A percentile compares a stretch with the other conserved stretches of the same genome.
Conservation (phyloP, 305 asterid genomes). For the Fraxinus sp. region DNA sequence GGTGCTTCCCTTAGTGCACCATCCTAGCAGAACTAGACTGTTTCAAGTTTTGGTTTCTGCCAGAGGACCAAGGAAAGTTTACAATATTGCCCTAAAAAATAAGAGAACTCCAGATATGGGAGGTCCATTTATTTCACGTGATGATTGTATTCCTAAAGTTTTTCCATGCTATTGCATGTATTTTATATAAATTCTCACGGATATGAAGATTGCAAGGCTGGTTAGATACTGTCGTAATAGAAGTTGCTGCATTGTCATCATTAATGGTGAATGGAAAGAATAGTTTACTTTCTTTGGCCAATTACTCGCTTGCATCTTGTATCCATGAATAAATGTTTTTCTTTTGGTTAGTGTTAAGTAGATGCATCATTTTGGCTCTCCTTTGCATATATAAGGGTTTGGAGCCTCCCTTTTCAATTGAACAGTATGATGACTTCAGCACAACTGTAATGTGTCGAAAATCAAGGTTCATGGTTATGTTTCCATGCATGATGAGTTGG, state of each 20-base stretch:
- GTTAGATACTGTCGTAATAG: background rate
- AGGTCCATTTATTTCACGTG: background rate
- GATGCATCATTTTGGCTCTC: background rate
- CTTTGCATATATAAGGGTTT: background rate
- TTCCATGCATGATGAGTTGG: background rate
- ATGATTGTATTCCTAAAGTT: background rate
- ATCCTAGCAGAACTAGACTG: background rate
- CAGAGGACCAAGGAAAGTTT: background rate
- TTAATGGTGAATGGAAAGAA: background rate
- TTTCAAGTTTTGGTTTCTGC: background rate
- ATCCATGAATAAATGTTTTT: background rate
- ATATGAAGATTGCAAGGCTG: background rate
- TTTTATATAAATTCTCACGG: background rate
- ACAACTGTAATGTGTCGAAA: background rate
- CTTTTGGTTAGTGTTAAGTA: background rate
- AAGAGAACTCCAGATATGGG: background rate
- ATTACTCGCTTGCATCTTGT: background rate
- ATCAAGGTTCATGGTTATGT: background rate
- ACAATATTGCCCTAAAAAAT: background rate
- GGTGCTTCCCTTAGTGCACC: background rate
- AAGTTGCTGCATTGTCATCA: background rate
- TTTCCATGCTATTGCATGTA: background rate
- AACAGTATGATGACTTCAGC: background rate
- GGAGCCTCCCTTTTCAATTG: background rate
- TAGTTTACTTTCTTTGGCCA: background rate